Percentiles rank a stretch among this genome's conserved stretches.
Conservation (phyloP, 2,329 filamentous ascomycete genomes). For the Hypoxylon rubiginosum region DNA sequence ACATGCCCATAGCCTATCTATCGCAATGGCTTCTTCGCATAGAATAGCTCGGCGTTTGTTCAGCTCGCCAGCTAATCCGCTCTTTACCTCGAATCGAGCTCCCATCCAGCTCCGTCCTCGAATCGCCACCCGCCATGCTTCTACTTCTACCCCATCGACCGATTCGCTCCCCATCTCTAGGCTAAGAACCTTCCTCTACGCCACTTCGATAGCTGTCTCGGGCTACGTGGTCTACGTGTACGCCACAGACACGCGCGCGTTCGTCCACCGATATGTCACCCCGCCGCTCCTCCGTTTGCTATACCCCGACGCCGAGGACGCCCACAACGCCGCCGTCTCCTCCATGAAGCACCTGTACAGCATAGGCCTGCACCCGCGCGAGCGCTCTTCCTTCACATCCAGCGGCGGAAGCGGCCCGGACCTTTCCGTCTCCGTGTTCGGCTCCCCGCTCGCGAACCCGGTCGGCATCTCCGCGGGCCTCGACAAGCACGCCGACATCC, state of each 20-base stretch:
- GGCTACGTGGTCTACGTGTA: conserved; percentile 72
- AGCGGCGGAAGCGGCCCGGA: conserved; percentile 54
- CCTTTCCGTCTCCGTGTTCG: conserved; percentile 74
- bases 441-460: conserved; percentile 82
- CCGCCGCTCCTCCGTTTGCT: conserved; percentile 75
- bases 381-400: conserved; percentile 66
- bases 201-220: conserved; percentile 58
- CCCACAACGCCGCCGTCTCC: conserved; percentile 84
- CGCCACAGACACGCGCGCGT: conserved; percentile 80
- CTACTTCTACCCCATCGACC: conserved; percentile 34
- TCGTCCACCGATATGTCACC: conserved; percentile 75
- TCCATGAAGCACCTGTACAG: conserved; percentile 79
- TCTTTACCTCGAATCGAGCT: conserved; percentile 34
- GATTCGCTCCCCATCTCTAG: conserved; percentile 46
- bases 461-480: conserved; percentile 95
- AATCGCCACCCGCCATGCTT: conserved; percentile 39
- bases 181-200: conserved; percentile 57
- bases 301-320: conserved; percentile 86
- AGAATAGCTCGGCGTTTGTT: conserved; percentile 42
- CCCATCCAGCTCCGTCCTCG: conserved; percentile 35
- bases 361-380: conserved; percentile 83
- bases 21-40: conserved; percentile 47
- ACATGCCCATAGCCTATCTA: conserved; percentile 42
- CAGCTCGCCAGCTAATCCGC: conserved; percentile 34
- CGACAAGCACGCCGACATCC: conserved; percentile 93